Evolutionary conservation across 768 basidiomycete species (phyloP).

Genomic region (Trametes cingulata): DNA sequence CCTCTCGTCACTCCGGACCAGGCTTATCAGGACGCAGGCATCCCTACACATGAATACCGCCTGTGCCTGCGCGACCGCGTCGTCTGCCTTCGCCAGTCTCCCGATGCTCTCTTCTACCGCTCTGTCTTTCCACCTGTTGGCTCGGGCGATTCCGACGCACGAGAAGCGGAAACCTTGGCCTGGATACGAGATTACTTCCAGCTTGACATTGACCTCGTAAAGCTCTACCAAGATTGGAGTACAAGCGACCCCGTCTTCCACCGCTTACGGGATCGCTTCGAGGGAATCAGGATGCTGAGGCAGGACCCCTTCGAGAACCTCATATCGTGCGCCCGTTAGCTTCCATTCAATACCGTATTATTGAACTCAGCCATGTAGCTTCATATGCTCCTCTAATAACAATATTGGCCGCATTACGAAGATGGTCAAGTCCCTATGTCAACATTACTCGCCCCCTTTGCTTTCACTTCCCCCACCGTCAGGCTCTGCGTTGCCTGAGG

Average conservation of each 20-base stretch:
- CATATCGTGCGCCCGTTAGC: constrained; percentile 70
- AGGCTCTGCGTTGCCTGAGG: constrained; percentile 23
- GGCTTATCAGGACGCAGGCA: constrained; percentile 14
- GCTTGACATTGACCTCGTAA: constrained; percentile 68
- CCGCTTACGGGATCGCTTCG: constrained; percentile 58
- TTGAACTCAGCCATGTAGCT: constrained; percentile 47
- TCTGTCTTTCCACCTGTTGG: constrained; percentile 57
- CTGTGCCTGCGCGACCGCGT: constrained; percentile 81
- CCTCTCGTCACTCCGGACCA: constrained; percentile 34
- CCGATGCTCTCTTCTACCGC: constrained; percentile 67
- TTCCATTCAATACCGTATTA: neutral
- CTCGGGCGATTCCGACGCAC: constrained; percentile 31
- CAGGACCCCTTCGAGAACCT: constrained; percentile 98
- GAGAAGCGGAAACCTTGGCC: constrained; percentile 63
- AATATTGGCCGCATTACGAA: constrained; percentile 93
- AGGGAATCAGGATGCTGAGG: constrained; percentile 82
- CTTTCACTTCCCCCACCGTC: constrained; percentile 46
- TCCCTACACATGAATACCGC: constrained; percentile 65
- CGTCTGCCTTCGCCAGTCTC: constrained; percentile 76
- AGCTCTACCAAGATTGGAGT: constrained; percentile 78
- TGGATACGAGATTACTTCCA: constrained; percentile 92
- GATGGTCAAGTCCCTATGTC: constrained; percentile 86
- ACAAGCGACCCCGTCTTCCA: constrained; percentile 74
- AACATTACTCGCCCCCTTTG: constrained; percentile 70
- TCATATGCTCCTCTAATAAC: constrained; percentile 98